A percentile compares a stretch with the other conserved stretches of the same genome.
These are phyloP conservation scores for Marsdenia floribunda DNA, from an alignment of 257 asterid genomes.

Conservation along the genomic window DNA sequence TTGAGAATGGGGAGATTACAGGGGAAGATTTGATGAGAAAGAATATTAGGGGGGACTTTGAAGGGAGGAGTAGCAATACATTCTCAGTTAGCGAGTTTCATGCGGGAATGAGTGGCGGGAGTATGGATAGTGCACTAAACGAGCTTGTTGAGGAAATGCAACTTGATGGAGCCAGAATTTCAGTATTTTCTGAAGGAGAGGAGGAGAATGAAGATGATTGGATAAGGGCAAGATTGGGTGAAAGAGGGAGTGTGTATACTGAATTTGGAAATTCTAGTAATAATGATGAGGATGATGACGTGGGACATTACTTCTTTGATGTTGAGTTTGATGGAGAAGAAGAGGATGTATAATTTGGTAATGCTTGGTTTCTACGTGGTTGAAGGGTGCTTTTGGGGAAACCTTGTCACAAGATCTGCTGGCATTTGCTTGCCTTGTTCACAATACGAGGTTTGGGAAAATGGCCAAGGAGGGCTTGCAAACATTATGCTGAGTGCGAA, in stretches of 20 bases:
- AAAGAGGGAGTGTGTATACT: slow-evolving; percentile 8
- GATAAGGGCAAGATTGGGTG: slow-evolving; percentile 4
- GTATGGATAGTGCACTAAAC: slow-evolving; percentile 31
- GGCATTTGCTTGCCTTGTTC: not conserved
- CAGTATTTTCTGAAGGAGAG: slow-evolving; percentile 76
- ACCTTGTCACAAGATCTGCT: no score
- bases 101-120: slow-evolving; percentile 36
- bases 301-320: slow-evolving; percentile 38
- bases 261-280: slow-evolving; percentile 10
- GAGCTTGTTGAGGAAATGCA: slow-evolving; percentile 37
- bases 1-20: slow-evolving; percentile 72
- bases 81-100: slow-evolving; percentile 60
- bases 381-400: not conserved
- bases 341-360: slow-evolving; percentile 18
- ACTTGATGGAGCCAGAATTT: slow-evolving; percentile 35
- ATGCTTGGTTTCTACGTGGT: not conserved
- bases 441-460: not conserved
- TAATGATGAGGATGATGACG: slow-evolving; percentile 36
- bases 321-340: slow-evolving; percentile 43
- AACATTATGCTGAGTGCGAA: not conserved
- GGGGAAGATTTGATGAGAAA: slow-evolving; percentile 61
- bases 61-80: slow-evolving; percentile 24
- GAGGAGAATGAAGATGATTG: slow-evolving; percentile 36
- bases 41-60: slow-evolving; percentile 34
- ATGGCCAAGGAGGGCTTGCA: slow-evolving; percentile 1